A percentile compares a stretch with the other conserved stretches of the same genome.
These are phyloP conservation scores for Citrullus mucosospermus DNA, from an alignment of 306 rosid species.

Conservation along the genomic window DNA sequence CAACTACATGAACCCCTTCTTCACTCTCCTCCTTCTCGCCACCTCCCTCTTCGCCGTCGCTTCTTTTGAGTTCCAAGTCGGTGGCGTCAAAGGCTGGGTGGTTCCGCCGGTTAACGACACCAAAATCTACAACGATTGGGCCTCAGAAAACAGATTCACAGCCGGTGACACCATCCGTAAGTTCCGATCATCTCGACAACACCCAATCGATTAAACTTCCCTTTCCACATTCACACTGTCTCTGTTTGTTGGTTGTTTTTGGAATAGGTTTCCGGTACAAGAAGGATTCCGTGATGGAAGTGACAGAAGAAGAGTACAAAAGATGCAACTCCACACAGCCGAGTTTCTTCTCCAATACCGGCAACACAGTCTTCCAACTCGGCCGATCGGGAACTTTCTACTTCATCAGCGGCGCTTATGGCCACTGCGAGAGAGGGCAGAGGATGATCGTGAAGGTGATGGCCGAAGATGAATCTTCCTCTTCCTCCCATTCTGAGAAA, in stretches of 20 bases:
- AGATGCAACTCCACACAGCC: constrained; percentile 73
- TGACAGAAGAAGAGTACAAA: constrained; percentile 45
- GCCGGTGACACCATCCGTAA: constrained; percentile 52
- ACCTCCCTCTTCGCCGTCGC: constrained; percentile 17
- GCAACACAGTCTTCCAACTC: constrained; percentile 39
- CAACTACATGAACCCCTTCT: background rate
- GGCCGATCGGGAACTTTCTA: constrained; percentile 46
- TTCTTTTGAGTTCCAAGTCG: constrained; percentile 61
- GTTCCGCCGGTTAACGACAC: constrained; percentile 61
- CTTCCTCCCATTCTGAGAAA: background rate
- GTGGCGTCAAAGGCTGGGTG: constrained; percentile 55
- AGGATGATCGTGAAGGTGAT: constrained; percentile 59
- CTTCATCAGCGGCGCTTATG: constrained; percentile 74
- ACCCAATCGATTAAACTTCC: background rate
- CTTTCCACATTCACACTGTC: constrained; percentile 30
- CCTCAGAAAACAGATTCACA: constrained; percentile 63
- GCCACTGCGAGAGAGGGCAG: constrained; percentile 74
- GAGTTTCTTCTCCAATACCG: constrained; percentile 56
- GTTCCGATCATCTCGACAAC: background rate
- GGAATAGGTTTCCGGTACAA: constrained; percentile 48
- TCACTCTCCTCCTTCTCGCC: constrained; percentile 13
- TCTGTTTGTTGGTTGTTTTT: background rate
- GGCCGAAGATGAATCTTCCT: constrained; percentile 15
- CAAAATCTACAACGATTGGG: constrained; percentile 63
- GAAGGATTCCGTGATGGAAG: constrained; percentile 90